Evolutionary conservation across 2,329 filamentous ascomycete species (phyloP).

Genomic region (Exophiala xenobiotica): DNA sequence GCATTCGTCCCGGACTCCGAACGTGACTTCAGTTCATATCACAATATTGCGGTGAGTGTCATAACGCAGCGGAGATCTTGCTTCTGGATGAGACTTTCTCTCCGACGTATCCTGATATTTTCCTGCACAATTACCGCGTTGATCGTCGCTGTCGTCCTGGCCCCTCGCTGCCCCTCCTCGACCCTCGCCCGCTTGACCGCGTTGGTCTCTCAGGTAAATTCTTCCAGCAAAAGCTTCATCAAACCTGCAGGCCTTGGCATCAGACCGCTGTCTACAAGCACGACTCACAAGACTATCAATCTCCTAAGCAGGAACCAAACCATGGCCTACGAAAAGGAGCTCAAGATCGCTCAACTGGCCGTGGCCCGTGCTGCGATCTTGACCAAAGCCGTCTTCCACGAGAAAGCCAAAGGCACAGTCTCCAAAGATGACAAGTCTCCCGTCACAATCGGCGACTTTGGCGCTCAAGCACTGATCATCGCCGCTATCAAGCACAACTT

Average conservation of each 20-base stretch:
- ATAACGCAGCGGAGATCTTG: not conserved
- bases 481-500: conserved; percentile 85
- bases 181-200: conserved; percentile 11
- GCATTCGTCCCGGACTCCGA: not conserved
- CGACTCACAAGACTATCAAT: not conserved
- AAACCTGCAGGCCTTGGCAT: conserved; percentile 18
- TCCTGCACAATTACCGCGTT: conserved; percentile 17
- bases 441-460: conserved; percentile 97
- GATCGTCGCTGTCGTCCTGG: conserved; percentile 26
- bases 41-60: conserved; percentile 1
- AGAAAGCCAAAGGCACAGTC: conserved; percentile 90
- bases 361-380: conserved; percentile 79
- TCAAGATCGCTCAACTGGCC: conserved; percentile 79
- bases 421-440: conserved; percentile 94
- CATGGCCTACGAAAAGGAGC: conserved; percentile 69
- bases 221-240: conserved; percentile 5
- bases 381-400: conserved; percentile 76
- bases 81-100: conserved; percentile 7
- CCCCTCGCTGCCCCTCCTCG: conserved; percentile 11
- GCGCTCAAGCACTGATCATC: conserved; percentile 95
- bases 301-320: conserved; percentile 2
- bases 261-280: not conserved
- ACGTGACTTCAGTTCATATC: not conserved
- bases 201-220: conserved; percentile 16
- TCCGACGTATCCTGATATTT: conserved; percentile 2